Evolutionary conservation across 352 stramenopile species (phyloP).

Genomic region (Discostella stelligera): DNA sequence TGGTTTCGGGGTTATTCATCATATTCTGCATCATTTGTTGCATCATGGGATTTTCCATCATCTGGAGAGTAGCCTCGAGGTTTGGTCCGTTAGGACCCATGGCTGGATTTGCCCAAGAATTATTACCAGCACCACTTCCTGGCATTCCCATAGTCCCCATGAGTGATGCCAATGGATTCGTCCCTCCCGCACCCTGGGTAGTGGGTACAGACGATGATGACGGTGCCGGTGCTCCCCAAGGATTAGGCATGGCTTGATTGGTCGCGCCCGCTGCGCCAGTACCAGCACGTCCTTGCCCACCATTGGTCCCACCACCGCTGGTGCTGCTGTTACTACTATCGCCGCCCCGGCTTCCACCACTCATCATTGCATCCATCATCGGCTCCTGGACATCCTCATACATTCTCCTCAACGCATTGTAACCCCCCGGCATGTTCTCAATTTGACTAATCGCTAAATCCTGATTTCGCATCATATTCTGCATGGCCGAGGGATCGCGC

Average conservation of each 20-base stretch:
- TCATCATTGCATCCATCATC: slow-evolving; percentile 88
- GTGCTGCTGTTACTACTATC: not conserved
- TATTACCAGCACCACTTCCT: slow-evolving; percentile 18
- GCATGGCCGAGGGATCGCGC: slow-evolving; percentile 93
- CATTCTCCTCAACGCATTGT: slow-evolving; percentile 91
- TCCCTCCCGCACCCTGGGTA: slow-evolving; percentile 8
- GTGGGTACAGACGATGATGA: slow-evolving; percentile 9
- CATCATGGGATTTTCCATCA: slow-evolving; percentile 80
- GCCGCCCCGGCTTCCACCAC: slow-evolving; percentile 1
- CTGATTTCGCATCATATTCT: slow-evolving; percentile 95
- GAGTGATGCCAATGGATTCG: slow-evolving; percentile 33
- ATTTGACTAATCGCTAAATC: slow-evolving; percentile 96
- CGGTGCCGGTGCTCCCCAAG: slow-evolving; percentile 58
- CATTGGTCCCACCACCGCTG: slow-evolving; percentile 3
- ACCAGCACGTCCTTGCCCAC: not conserved
- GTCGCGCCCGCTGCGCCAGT: slow-evolving; percentile 49
- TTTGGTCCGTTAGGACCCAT: slow-evolving; percentile 27
- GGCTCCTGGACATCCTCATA: slow-evolving; percentile 91
- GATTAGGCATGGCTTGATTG: slow-evolving; percentile 80
- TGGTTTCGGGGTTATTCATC: slow-evolving; percentile 72
- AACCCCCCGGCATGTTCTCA: slow-evolving; percentile 95
- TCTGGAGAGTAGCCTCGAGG: slow-evolving; percentile 61
- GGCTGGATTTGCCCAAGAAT: slow-evolving; percentile 53
- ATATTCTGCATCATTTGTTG: slow-evolving; percentile 78
- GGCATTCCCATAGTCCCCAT: slow-evolving; percentile 24